Conservation (phyloP, 768 basidiomycete genomes). For the Lyophyllum decastes region DNA sequence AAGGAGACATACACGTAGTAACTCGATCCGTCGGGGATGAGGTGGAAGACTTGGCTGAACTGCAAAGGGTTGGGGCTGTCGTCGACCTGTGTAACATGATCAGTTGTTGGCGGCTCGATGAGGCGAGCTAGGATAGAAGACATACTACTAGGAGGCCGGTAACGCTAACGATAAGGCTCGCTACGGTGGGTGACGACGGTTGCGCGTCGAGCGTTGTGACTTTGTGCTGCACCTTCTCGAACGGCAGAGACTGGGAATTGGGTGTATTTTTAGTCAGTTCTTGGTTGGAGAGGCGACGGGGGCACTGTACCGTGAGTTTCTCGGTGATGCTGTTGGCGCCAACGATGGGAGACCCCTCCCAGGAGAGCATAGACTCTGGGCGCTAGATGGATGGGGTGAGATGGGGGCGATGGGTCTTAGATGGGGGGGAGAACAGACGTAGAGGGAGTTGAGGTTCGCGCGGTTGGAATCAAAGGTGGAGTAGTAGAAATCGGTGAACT, state of each 20-base stretch:
- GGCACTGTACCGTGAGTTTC: conserved; percentile 64
- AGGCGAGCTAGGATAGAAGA: conserved; percentile 3
- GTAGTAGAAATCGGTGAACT: conserved; percentile 88
- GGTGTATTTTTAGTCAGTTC: neutral
- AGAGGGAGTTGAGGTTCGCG: conserved; percentile 57
- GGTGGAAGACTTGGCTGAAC: conserved; percentile 93
- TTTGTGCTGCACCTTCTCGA: conserved; percentile 78
- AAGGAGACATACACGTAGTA: conserved; percentile 79
- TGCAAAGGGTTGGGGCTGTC: conserved; percentile 76
- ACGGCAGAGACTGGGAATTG: conserved; percentile 64
- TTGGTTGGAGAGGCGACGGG: neutral
- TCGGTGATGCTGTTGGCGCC: conserved; percentile 60
- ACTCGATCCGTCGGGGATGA: conserved; percentile 69
- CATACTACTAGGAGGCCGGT: conserved; percentile 82
- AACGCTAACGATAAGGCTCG: conserved; percentile 77
- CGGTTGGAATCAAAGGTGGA: conserved; percentile 70
- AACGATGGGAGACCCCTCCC: conserved; percentile 62
- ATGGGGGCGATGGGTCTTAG: conserved; percentile 20
- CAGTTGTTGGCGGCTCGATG: neutral
- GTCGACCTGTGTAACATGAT: conserved; percentile 63
- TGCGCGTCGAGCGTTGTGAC: conserved; percentile 87
- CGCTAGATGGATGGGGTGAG: conserved; percentile 54
- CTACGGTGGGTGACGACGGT: conserved; percentile 62
- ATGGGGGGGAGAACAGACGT: conserved; percentile 56
- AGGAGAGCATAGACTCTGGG: conserved; percentile 80